Evolutionary conservation across 352 stramenopile species (phyloP).

Genomic region (Pythium guiyangense): DNA sequence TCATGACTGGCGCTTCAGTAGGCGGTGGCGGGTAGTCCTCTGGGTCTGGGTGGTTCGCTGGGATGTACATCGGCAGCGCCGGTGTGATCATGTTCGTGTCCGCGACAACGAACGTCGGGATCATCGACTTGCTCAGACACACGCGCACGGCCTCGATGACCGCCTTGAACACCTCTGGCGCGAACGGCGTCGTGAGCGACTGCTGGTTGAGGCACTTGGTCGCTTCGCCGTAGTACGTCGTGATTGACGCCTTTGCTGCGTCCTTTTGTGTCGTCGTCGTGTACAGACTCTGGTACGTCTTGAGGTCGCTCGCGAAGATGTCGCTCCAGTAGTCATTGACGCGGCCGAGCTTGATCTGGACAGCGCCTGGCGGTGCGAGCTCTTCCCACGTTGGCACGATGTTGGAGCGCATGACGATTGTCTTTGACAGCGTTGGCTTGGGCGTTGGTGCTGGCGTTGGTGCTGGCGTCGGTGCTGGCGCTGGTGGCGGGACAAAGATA

Average conservation of each 20-base stretch:
- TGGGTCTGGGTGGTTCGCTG: conserved; percentile 1
- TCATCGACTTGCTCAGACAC: background rate
- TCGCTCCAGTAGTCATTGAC: conserved; percentile 2
- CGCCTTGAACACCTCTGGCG: background rate
- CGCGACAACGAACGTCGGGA: conserved; percentile 2
- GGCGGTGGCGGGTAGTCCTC: conserved; percentile 1
- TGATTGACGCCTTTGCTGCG: background rate
- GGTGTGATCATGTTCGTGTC: conserved; percentile 3
- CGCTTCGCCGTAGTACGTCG: conserved; percentile 2
- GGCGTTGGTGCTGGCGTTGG: background rate
- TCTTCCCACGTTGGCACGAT: conserved; percentile 3
- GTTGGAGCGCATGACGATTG: conserved; percentile 2
- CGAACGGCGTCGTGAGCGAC: conserved; percentile 1
- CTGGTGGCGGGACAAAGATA: background rate
- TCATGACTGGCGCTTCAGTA: background rate
- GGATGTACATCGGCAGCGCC: conserved; percentile 3
- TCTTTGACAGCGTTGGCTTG: conserved; percentile 4
- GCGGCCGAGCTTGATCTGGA: conserved; percentile 1
- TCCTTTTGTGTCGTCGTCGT: background rate
- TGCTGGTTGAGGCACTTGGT: background rate
- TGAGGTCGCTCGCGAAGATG: background rate
- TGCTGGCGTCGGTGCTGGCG: background rate
- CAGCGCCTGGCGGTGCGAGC: background rate
- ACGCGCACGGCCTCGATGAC: background rate
- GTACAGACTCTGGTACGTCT: conserved; percentile 1